Percentiles rank a stretch among this genome's conserved stretches.
phyloP scores from a whole-genome alignment of 177 flowering plant species.

The Telopea speciosissima region DNA sequence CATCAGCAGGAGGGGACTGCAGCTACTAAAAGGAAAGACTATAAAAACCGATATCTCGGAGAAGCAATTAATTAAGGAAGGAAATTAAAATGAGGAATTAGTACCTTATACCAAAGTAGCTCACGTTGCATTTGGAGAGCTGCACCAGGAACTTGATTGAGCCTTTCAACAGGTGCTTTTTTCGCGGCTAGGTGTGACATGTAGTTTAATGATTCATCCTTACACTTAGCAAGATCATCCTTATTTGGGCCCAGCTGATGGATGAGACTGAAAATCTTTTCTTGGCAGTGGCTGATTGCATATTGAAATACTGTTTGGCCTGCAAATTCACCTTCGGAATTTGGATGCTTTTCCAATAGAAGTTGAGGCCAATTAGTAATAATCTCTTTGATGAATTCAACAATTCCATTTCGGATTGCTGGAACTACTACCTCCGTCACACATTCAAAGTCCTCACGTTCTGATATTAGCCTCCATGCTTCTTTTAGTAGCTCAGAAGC shows the following conservation, averaged over 20 bases:
- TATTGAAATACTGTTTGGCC: neutral
- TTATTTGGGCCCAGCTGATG: neutral
- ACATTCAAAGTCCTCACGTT: too few species aligned
- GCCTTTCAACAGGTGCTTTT: constrained; percentile 13
- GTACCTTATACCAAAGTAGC: constrained; percentile 27
- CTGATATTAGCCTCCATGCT: too few species aligned
- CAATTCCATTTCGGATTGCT: neutral
- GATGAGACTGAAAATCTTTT: neutral
- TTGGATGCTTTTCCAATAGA: too few species aligned
- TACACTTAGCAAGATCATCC: neutral
- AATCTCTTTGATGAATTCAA: neutral
- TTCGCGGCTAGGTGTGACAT: constrained; percentile 20
- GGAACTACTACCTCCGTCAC: neutral
- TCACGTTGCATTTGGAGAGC: constrained; percentile 29
- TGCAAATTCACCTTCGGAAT: neutral
- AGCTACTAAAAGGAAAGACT: too few species aligned
- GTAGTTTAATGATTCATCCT: too few species aligned
- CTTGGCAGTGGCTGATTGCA: neutral
- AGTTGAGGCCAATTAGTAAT: neutral
- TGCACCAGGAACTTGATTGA: constrained; percentile 17
- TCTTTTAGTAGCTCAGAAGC: too few species aligned
- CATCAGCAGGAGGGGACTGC: too few species aligned
- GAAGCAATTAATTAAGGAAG: too few species aligned
- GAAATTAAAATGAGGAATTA: too few species aligned
- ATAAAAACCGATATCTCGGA: too few species aligned